Percentiles rank a stretch among this genome's conserved stretches.
Evolutionary conservation across 2,329 filamentous ascomycete species (phyloP).

Genomic region (Pyricularia pennisetigena): DNA sequence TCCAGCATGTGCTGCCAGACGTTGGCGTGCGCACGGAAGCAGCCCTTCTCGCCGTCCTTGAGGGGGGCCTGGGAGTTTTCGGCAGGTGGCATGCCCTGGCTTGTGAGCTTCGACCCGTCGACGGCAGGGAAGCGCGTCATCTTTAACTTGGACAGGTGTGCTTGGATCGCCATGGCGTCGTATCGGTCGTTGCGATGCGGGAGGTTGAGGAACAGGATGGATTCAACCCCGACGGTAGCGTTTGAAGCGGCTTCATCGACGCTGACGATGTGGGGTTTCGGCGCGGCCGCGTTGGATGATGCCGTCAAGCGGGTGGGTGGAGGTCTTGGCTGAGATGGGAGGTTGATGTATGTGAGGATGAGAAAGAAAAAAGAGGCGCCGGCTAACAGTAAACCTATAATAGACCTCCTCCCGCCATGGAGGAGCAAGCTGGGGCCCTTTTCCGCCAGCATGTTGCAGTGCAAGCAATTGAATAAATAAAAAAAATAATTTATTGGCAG

Average conservation of each 20-base stretch:
- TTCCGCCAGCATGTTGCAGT: background rate
- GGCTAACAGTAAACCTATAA: background rate
- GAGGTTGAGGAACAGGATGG: conserved; percentile 17
- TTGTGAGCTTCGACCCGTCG: conserved; percentile 11
- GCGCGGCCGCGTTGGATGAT: background rate
- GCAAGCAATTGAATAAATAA: background rate
- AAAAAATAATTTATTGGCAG: no score
- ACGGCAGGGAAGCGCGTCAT: conserved; percentile 14
- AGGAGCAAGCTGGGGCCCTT: background rate
- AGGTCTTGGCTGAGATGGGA: background rate
- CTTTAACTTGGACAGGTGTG: conserved; percentile 16
- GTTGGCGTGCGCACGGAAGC: conserved; percentile 15
- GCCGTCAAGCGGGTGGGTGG: background rate
- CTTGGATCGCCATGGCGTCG: conserved; percentile 17
- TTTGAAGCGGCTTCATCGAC: conserved; percentile 7
- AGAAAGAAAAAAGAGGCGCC: background rate
- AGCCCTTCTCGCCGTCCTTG: conserved; percentile 14
- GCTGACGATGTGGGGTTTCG: conserved; percentile 20
- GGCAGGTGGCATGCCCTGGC: conserved; percentile 15
- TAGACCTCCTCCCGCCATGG: background rate
- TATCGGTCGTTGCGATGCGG: conserved; percentile 15
- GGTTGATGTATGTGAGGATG: background rate
- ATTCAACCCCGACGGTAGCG: conserved; percentile 15
- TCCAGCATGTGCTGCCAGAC: conserved; percentile 1
- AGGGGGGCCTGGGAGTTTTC: conserved; percentile 9